Evolutionary conservation across 805 yeast species (phyloP).

Genomic region (Monosporozyma siamensis): DNA sequence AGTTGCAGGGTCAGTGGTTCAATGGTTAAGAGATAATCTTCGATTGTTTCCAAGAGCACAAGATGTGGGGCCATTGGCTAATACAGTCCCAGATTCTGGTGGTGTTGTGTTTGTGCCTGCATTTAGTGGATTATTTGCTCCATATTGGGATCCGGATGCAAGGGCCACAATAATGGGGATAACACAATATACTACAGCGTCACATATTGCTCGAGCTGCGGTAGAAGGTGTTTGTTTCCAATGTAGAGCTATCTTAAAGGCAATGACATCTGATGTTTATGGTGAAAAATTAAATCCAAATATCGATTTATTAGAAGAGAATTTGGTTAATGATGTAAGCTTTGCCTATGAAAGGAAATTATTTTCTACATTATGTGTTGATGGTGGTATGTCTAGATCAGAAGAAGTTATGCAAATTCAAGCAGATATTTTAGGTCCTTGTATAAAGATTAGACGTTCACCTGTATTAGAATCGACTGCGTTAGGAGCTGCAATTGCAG

Average conservation of each 20-base stretch:
- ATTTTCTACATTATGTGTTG: slow-evolving; percentile 60
- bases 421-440: slow-evolving; percentile 83
- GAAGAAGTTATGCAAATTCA: slow-evolving; percentile 90
- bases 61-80: slow-evolving; percentile 86
- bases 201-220: slow-evolving; percentile 90
- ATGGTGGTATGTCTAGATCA: slow-evolving; percentile 92
- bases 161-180: slow-evolving; percentile 90
- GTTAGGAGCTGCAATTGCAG: slow-evolving; percentile 92
- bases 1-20: slow-evolving; percentile 89
- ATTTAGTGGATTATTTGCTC: slow-evolving; percentile 87
- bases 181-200: slow-evolving; percentile 84
- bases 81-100: slow-evolving; percentile 69
- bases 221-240: slow-evolving; percentile 93
- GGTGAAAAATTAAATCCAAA: slow-evolving; percentile 19
- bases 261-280: slow-evolving; percentile 82
- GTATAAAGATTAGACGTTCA: slow-evolving; percentile 73
- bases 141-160: slow-evolving; percentile 90
- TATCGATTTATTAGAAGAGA: slow-evolving; percentile 9
- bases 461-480: slow-evolving; percentile 87
- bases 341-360: slow-evolving; percentile 38
- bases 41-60: slow-evolving; percentile 70
- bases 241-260: slow-evolving; percentile 79
- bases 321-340: background rate
- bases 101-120: slow-evolving; percentile 96
- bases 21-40: slow-evolving; percentile 88